Evolutionary conservation across 2,329 filamentous ascomycete species (phyloP), one percentile per base, ranked within the genome.

Genomic region (Phialophora tarda): DNA sequence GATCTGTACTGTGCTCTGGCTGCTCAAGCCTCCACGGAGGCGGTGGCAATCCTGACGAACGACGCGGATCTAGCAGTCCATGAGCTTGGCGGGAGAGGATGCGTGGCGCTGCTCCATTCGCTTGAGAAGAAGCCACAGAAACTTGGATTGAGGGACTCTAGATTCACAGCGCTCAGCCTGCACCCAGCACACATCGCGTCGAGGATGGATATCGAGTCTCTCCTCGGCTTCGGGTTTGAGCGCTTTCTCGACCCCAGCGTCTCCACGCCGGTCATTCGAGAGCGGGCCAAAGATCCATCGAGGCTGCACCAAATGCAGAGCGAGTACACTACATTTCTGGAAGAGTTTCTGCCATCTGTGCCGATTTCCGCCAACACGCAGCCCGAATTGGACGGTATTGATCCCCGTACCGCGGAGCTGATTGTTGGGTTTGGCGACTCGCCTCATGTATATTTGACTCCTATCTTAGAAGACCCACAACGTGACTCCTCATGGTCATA

Each of bases 61-160:
- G 94, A 98, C 73, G 96, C 93, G 0, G 94, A 98, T 74, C 82
- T 97, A 8, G 80, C 96, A 0, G 83, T 94, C 0, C 89, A 93
- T 74, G 84, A 92, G 65, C 82, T 94, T 8, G 89, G 88, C 0
- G 57, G 74, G 0, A 69, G 83, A 1, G 89, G 89, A 0, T 81
- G 82, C 0, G 87, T 96, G 0, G 81, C 88, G 0, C 89, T 94
- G 64, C 84, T 96, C 32, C 82, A 84, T 63, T 89, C 92, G 56
- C 76, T 94, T 0, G 82, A 86, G 38, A 63, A 76, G 11, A 65
- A 68, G 69, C 10, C 32, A 74, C 41, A 63, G 63, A 47, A 50
- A 60, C 68, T 81, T 21, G 73, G 77, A 4, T 59, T 63, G 24
- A 74, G 74, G 5, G 38, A n/a, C 17, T 44, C 17, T 3, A n/a